Evolutionary conservation across 2,329 filamentous ascomycete genomes (phyloP), one percentile per base, ranked within the genome.

Genomic region (Monosporascus sp.): DNA sequence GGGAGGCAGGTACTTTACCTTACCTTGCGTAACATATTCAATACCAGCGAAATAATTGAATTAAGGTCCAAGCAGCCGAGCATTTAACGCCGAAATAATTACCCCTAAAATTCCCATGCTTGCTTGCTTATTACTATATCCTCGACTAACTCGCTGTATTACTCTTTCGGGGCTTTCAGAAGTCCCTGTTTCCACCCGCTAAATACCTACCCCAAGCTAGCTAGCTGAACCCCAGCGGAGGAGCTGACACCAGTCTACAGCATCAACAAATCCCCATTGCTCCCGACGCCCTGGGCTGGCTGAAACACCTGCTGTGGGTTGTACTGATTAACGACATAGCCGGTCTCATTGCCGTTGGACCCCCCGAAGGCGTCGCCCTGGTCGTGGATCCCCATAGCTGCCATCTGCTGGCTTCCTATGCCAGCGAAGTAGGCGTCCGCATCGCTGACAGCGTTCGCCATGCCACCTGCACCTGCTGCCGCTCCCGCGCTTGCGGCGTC

Each of bases 361-460:
- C 83, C 84, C 20, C 84, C 84, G 66, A 86, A 87, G 16, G 82
- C 83, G 59, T 86, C 86, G 46, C 84, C 76, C 52, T 79, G 76
- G 47, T 86, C 83, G 61, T 83, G 81, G 54, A 91, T 77, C 53
- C 81, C 79, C 82, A 92, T 83, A 17, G 82, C 80, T 5, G 83
- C 84, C 86, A 91, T 88, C 67, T 89, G 86, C 68, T 86, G 83
- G 55, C 76, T 82, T 1, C 86, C 85, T n/a, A 91, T 78, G 45
- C 85, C 87, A 17, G 88, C 86, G 71, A 97, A 97, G 72, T 96
- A 97, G 17, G 87, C 84, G 66, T 97, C 93, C 9, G 92, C 93
- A 52, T 94, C 91, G 64, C 81, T 88, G 37, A 95, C 85, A 1
- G 91, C 91, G 26, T 85, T 83, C 3, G 83, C 79, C 53, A 91